phyloP scores from a whole-genome alignment of 306 rosid species.

The Cucumis cinereus region DNA sequence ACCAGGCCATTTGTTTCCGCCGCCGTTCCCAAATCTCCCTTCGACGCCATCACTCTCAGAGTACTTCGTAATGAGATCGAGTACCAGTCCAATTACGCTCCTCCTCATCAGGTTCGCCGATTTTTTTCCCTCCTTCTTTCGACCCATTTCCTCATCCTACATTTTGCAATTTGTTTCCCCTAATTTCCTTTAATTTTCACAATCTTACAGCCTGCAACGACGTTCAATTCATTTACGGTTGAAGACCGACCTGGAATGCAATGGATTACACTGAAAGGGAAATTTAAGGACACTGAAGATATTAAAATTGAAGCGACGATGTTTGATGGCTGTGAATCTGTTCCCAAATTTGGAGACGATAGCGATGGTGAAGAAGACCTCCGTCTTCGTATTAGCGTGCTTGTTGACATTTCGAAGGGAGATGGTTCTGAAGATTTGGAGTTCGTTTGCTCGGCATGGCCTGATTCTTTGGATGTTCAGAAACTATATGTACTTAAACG shows the following conservation, averaged over 20 bases:
- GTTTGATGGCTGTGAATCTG: conserved; percentile 55
- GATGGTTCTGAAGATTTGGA: conserved; percentile 32
- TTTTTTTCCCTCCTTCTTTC: neutral
- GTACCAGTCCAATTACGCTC: conserved; percentile 46
- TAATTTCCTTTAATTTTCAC: neutral
- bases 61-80: conserved; percentile 50
- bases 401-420: conserved; percentile 59
- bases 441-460: conserved; percentile 82
- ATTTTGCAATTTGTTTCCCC: neutral
- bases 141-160: neutral
- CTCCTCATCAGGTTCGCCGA: conserved; percentile 51
- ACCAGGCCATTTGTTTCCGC: conserved; percentile 19
- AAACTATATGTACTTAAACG: conserved; percentile 37
- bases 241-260: conserved; percentile 64
- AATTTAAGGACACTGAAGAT: conserved; percentile 43
- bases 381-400: conserved; percentile 52
- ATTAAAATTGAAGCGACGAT: conserved; percentile 64
- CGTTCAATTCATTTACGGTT: conserved; percentile 49
- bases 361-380: conserved; percentile 28
- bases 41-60: conserved; percentile 54
- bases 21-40: conserved; percentile 40
- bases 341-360: conserved; percentile 45
- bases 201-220: conserved; percentile 35
- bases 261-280: conserved; percentile 49
- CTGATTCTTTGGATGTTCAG: conserved; percentile 44